These are phyloP conservation scores for Antitrichia curtipendula DNA, from an alignment of 225 moss, liverwort and hornwort genomes.

Conservation along the genomic window DNA sequence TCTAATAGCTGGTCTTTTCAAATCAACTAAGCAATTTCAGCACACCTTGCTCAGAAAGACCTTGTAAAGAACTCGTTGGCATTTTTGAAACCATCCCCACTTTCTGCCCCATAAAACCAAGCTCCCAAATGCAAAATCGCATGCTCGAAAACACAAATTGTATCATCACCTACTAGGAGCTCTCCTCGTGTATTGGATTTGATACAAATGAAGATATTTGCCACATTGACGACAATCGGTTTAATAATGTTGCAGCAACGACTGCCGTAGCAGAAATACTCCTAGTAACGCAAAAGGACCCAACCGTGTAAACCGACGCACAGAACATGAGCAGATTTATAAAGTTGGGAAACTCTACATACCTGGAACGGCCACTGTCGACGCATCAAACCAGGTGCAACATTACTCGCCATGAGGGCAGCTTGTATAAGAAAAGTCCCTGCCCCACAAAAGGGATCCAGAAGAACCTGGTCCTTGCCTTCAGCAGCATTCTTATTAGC, in stretches of 20 bases:
- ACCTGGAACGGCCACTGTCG: slow-evolving; percentile 86
- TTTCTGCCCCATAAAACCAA: neutral
- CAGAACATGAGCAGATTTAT: neutral
- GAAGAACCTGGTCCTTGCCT: slow-evolving; percentile 25
- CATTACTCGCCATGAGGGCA: slow-evolving; percentile 70
- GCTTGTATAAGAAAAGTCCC: slow-evolving; percentile 83
- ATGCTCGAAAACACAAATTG: neutral
- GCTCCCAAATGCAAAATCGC: neutral
- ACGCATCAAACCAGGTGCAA: slow-evolving; percentile 77
- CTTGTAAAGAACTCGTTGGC: neutral
- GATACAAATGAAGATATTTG: neutral
- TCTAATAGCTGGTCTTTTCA: neutral
- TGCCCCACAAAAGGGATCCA: slow-evolving; percentile 91
- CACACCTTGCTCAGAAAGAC: neutral
- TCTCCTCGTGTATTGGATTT: neutral
- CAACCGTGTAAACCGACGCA: neutral
- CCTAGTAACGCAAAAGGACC: neutral
- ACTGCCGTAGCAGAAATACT: neutral
- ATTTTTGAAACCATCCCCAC: neutral
- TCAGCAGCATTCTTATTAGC: slow-evolving; percentile 22
- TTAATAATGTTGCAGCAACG: neutral
- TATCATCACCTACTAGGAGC: too few relatives aligned
- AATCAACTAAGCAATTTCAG: neutral
- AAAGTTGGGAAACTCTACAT: neutral
- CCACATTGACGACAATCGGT: neutral